Base-by-base conservation (phyloP, 768 basidiomycete species). In the Mycena vulgaris region DNA sequence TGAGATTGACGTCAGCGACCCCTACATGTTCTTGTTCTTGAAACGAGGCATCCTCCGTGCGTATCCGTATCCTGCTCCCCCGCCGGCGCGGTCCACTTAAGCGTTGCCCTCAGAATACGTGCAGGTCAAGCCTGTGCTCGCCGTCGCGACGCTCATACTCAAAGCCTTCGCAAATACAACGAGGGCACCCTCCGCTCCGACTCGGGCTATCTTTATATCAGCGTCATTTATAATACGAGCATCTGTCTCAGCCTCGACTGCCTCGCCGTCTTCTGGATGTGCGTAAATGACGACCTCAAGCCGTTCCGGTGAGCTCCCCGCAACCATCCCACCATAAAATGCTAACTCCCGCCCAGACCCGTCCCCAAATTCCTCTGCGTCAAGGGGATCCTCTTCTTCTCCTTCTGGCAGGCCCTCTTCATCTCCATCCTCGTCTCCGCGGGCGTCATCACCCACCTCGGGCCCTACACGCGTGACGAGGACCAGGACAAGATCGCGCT, bases 311-410 rank as follows among this genome's bases (percentile, higher is more conserved):
- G 63, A 73, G 91, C 1, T 25, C 7, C n/a, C 35, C 78, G 14
- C 27, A n/a, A n/a, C n/a, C 17, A 11, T 23, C 14, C 27, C n/a
- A 3, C 51, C 0, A 35, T 49, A 9, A 13, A 25, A n/a, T n/a
- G 8, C 25, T 49, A 35, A 53, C 1, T 25, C 52, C 13, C 30
- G 59, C 25, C 30, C 75, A 93, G 97, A 14, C 96, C 96, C 0
- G 89, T 97, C 74, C 96, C 98, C 3, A 99, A 99, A 80, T 99
- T 99, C 81, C 90, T 99, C 30, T 99, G 96, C 78, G 96, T 99
- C 74, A 99, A 99, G 79, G 97, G 97, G 51, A 96, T 99, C 74
- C 87, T 99, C 25, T 98, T 98, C 86, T 97, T 98, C 81, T 96
- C 95, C 2, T 99, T 99, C 84, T 99, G 98, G 98, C 98, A 99